Base-by-base conservation (phyloP, 495 filamentous ascomycete genomes). In the Penicillium verhagenii region DNA sequence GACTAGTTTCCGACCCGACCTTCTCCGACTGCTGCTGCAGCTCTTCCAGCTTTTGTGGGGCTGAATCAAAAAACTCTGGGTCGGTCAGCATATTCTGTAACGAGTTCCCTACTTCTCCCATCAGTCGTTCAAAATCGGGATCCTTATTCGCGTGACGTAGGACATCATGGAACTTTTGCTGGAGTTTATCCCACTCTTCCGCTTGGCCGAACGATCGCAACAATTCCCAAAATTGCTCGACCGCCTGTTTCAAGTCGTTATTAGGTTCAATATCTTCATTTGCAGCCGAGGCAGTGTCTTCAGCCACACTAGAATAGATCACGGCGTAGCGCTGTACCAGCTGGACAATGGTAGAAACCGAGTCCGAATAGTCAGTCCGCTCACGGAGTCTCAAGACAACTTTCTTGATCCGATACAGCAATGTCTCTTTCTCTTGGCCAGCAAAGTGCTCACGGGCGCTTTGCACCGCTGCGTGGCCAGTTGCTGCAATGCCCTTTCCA, bases 71-170 rank as follows among this genome's bases (percentile, higher is more conserved):
- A 64, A 95, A 96, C 2, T 82, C 78, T 0, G 92, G 92, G 58
- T 97, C 88, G 0, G 83, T 94, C n/a, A 96, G 73, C 67, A 97
- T 82, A 46, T 89, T 86, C 64, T 94, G 87, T 4, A 94, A 59
- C 4, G 87, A 82, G 45, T 80, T 80, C 1, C 86, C 87, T 5
- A 92, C 71, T 23, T 92, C 86, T 9, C 72, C 76, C 69, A 95
- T 81, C 25, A 95, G 66, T 21, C 79, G 66, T 58, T 97, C 93
- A 58, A 96, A 96, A 33, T 95, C 84, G 0, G 89, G 88, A 63
- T 96, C 90, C 23, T 80, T 84, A 45, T 88, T 77, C 3, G 85
- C 82, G 69, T 96, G 90, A 35, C 81, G 75, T 73, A 94, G 70
- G 47, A 96, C 82, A 48, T 81, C 72, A 26, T 87, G 78, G 61